These are phyloP conservation scores for Crithidia mellificae DNA, from an alignment of 208 protist species.

Conservation along the genomic window DNA sequence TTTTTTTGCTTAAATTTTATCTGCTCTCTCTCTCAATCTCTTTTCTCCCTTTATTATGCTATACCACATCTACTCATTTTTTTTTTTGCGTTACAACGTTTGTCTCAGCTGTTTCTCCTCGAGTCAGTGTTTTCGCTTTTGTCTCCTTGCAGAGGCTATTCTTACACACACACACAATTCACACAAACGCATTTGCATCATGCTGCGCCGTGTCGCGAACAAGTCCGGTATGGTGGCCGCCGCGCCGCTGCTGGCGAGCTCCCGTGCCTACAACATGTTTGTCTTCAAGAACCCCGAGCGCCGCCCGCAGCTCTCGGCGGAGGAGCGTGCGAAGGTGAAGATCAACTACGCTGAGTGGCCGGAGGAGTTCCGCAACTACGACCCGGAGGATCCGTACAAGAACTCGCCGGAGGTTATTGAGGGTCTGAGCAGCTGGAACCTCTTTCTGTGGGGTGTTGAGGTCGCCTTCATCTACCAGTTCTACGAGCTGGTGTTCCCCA, in stretches of 20 bases:
- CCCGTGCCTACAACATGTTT: constrained; percentile 83
- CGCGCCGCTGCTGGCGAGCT: constrained; percentile 45
- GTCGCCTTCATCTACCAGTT: constrained; percentile 91
- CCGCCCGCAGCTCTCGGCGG: constrained; percentile 82
- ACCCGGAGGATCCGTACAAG: constrained; percentile 93
- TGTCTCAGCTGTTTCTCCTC: neutral
- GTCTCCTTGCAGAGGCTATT: constrained; percentile 7
- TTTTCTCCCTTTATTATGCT: too few relatives aligned
- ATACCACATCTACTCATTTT: too few relatives aligned
- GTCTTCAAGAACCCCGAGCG: constrained; percentile 86
- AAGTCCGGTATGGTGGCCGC: constrained; percentile 44
- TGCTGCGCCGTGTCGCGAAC: constrained; percentile 73
- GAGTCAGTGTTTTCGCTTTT: constrained; percentile 1
- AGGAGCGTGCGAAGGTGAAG: constrained; percentile 86
- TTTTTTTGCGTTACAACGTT: too few relatives aligned
- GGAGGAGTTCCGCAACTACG: constrained; percentile 89
- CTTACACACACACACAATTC: neutral
- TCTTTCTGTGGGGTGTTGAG: constrained; percentile 89
- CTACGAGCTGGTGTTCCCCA: constrained; percentile 87
- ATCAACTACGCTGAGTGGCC: constrained; percentile 91
- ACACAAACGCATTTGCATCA: constrained; percentile 30
- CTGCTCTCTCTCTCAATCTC: too few relatives aligned
- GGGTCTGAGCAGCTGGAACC: constrained; percentile 86
- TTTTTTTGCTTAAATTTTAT: too few relatives aligned
- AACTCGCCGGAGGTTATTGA: constrained; percentile 87